These are phyloP conservation scores for Oropetium thomaeum DNA, from an alignment of 176 grass and related monocot species.

Conservation along the genomic window DNA sequence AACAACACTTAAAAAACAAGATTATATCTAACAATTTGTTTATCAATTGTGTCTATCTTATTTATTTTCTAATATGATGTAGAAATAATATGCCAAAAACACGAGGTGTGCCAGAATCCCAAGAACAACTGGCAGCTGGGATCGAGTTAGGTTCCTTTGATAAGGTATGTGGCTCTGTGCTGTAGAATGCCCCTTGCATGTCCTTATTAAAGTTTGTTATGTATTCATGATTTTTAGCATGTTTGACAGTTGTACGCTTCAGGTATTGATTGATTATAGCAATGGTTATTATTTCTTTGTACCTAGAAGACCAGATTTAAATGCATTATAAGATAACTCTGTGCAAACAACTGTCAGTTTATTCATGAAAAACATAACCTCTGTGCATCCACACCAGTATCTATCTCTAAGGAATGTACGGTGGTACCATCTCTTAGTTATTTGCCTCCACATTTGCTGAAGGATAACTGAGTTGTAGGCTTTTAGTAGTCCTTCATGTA, in stretches of 20 bases:
- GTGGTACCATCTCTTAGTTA: not conserved
- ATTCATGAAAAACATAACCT: not conserved
- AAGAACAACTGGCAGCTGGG: conserved; percentile 31
- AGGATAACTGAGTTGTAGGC: not conserved
- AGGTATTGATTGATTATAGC: not conserved
- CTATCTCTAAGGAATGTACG: not conserved
- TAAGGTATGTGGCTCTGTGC: conserved; percentile 77
- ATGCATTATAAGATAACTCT: not conserved
- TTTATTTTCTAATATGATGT: conserved; percentile 31
- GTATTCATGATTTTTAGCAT: not conserved
- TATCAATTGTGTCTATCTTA: conserved; percentile 9
- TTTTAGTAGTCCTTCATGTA: not conserved
- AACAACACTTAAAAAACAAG: too few species aligned
- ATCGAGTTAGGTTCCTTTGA: conserved; percentile 80
- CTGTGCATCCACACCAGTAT: not conserved
- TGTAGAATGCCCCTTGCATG: conserved; percentile 20
- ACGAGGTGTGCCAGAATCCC: conserved; percentile 26
- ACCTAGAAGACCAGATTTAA: not conserved
- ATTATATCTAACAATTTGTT: too few species aligned
- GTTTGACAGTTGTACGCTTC: not conserved
- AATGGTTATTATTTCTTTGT: not conserved
- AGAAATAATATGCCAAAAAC: conserved; percentile 52
- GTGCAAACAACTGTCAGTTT: conserved; percentile 6
- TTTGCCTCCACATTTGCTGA: not conserved
- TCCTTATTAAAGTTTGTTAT: conserved; percentile 17